Evolutionary conservation across 352 stramenopile species (phyloP).

Genomic region (Globisporangium cystogenes): DNA sequence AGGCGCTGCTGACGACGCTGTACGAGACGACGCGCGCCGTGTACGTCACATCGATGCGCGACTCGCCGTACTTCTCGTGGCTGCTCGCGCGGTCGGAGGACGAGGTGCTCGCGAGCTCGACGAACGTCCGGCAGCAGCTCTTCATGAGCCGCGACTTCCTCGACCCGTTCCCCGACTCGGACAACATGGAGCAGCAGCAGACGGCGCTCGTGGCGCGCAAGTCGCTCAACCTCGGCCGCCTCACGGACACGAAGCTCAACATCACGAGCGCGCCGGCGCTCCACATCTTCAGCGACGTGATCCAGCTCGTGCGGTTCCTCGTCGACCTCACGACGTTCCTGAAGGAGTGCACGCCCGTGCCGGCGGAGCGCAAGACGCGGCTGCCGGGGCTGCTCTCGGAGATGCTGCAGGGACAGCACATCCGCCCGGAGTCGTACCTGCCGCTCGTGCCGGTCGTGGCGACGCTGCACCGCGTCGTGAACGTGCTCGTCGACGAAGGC

Average conservation of each 20-base stretch:
- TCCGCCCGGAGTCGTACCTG: constrained; percentile 47
- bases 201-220: constrained; percentile 31
- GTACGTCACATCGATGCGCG: constrained; percentile 25
- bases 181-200: constrained; percentile 35
- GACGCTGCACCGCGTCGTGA: constrained; percentile 33
- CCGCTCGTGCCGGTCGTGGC: constrained; percentile 25
- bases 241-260: constrained; percentile 37
- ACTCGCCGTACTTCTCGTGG: constrained; percentile 54
- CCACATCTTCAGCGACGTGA: constrained; percentile 51
- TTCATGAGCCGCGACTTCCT: constrained; percentile 26
- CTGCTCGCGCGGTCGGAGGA: constrained; percentile 45
- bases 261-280: constrained; percentile 33
- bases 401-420: constrained; percentile 36
- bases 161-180: constrained; percentile 36
- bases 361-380: constrained; percentile 36
- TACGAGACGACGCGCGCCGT: constrained; percentile 32
- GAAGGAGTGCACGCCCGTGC: constrained; percentile 47
- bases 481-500: constrained; percentile 49
- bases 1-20: constrained; percentile 27
- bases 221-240: constrained; percentile 23
- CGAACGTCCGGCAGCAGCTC: constrained; percentile 21
- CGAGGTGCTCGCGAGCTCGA: constrained; percentile 28
- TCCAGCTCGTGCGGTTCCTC: constrained; percentile 54
- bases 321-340: constrained; percentile 60
- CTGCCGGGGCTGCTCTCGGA: constrained; percentile 35